Evolutionary conservation across 2,329 filamentous ascomycete genomes (phyloP), one percentile per base, ranked within the genome.

Genomic region (Huntiella bhutanensis): DNA sequence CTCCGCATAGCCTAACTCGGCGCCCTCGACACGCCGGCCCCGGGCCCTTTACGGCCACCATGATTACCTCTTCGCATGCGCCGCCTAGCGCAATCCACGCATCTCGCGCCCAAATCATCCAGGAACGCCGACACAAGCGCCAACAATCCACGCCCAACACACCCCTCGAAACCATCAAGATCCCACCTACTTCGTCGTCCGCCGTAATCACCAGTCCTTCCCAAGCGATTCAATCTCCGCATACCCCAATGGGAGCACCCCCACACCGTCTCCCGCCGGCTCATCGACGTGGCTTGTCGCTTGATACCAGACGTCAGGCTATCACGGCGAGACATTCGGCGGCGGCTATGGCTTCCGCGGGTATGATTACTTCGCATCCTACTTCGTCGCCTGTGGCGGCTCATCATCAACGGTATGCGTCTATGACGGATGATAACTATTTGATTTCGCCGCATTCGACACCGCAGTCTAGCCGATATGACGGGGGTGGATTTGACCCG

Each of bases 61-160:
- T 49, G 39, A 44, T 44, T 16, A 43, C 47, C n/a, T 46, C 47
- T 33, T 19, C 43, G 5, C 43, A 49, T 32, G 40, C 40, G 38
- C 47, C 47, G 5, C 38, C 47, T 34, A 49, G 47, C 43, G 43
- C 47, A n/a, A 46, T 50, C n/a, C 44, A 50, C 35, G 40, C 43
- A 34, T 41, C 41, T 34, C 35, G 48, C 3, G 44, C 46, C 40
- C 44, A 47, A 19, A 38, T 51, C 13, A 47, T 59, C 39, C 61
- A 62, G 56, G 56, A 56, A 55, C 60, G 61, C 47, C 48, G 45
- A 64, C 85, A 93, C 67, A 75, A 83, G 62, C 81, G 86, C 66
- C 85, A 93, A 69, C 80, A 83, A 58, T 94, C 86, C 58, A 88
- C 82, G 59, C 82, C 83, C 53, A 75, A 73, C 63, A 74, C 73